A percentile compares a stretch with the other conserved stretches of the same genome.
Evolutionary conservation across 2,329 filamentous ascomycete species (phyloP).

Genomic region (Fusarium nurragi): DNA sequence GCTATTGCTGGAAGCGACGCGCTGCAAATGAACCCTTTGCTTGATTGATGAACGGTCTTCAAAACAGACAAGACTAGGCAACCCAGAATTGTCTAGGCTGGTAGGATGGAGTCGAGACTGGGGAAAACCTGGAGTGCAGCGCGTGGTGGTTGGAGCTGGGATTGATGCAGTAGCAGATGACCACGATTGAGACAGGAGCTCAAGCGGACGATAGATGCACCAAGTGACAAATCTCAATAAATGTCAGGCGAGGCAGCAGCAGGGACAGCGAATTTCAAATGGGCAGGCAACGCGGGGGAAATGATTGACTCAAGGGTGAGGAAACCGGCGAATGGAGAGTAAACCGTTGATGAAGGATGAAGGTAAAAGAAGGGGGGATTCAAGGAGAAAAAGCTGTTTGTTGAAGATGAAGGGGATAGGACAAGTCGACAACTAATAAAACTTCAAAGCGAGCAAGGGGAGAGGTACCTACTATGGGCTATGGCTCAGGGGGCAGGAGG

Average conservation of each 20-base stretch:
- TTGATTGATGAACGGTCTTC: slow-evolving; percentile 20
- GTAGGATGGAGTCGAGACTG: slow-evolving; percentile 19
- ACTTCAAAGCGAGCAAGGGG: slow-evolving; percentile 16
- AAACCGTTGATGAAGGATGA: slow-evolving; percentile 8
- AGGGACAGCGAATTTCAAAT: slow-evolving; percentile 16
- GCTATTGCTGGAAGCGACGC: slow-evolving; percentile 12
- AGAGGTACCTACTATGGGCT: neutral
- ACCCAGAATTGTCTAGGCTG: slow-evolving; percentile 5
- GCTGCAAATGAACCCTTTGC: slow-evolving; percentile 10
- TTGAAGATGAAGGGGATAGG: slow-evolving; percentile 27
- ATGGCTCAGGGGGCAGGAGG: slow-evolving; percentile 37
- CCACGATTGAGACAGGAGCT: slow-evolving; percentile 37
- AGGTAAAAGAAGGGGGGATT: slow-evolving; percentile 17
- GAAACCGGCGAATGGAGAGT: slow-evolving; percentile 2
- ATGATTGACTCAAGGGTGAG: slow-evolving; percentile 41
- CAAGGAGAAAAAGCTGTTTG: slow-evolving; percentile 6
- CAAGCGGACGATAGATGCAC: slow-evolving; percentile 20
- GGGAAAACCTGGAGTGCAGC: slow-evolving; percentile 36
- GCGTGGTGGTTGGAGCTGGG: slow-evolving; percentile 22
- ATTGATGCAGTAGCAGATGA: slow-evolving; percentile 32
- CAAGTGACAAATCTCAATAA: slow-evolving; percentile 29
- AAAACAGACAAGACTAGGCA: slow-evolving; percentile 9
- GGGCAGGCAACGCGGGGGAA: slow-evolving; percentile 19
- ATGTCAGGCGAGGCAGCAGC: slow-evolving; percentile 35
- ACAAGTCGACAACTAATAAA: slow-evolving; percentile 36